Evolutionary conservation across 306 rosid species (phyloP).

Genomic region (Dryas drummondii): DNA sequence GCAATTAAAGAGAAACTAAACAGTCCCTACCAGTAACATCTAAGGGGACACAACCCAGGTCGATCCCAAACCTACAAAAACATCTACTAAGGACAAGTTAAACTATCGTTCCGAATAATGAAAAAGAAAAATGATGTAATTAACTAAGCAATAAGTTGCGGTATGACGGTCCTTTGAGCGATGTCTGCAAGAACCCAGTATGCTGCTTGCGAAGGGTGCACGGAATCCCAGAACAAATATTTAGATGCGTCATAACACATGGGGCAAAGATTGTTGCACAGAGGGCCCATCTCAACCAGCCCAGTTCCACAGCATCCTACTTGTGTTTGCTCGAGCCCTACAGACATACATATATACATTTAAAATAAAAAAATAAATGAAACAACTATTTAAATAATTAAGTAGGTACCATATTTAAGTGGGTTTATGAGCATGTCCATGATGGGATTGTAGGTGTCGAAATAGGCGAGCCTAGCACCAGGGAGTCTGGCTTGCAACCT

Average conservation of each 20-base stretch:
- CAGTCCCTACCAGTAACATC: too few species aligned
- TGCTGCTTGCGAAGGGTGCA: constrained; percentile 41
- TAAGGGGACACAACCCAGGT: too few species aligned
- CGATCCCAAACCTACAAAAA: too few species aligned
- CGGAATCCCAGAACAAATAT: constrained; percentile 48
- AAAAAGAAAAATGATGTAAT: too few species aligned
- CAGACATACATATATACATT: not conserved
- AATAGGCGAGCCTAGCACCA: constrained; percentile 31
- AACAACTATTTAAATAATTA: not conserved
- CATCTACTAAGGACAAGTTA: too few species aligned
- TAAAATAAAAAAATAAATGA: too few species aligned
- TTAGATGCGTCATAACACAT: constrained; percentile 40
- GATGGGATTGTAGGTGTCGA: constrained; percentile 33
- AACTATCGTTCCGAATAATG: too few species aligned
- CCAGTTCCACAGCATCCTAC: constrained; percentile 63
- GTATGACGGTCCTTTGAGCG: not conserved
- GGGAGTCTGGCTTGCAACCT: constrained; percentile 26
- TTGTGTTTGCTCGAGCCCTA: constrained; percentile 33
- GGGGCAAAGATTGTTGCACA: constrained; percentile 25
- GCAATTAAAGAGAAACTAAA: too few species aligned
- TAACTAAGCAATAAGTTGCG: not conserved
- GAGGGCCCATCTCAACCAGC: constrained; percentile 34
- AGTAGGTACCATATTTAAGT: constrained; percentile 31
- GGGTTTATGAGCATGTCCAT: constrained; percentile 40
- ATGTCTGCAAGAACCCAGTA: constrained; percentile 17